Base-by-base conservation (phyloP, 2,329 filamentous ascomycete species). In the Phialocephala subalpina region DNA sequence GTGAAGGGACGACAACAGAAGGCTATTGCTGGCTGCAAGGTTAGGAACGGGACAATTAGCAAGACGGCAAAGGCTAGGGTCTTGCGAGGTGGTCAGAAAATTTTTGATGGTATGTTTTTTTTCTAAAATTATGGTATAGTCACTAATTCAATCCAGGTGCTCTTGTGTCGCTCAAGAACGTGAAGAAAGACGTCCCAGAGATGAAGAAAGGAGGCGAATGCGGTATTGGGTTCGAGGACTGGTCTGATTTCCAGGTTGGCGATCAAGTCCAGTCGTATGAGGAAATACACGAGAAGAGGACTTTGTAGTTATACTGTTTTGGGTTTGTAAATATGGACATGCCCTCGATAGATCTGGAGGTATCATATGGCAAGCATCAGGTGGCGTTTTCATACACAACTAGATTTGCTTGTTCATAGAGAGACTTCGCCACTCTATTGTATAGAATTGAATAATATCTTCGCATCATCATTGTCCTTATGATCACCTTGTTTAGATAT, bases 131-230 rank as follows among this genome's bases (percentile, higher is more conserved):
- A 57, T 33, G 57, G 27, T 11, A 16, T 29, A 36, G n/a, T 33
- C 18, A 58, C 29, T 45, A 57, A 9, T 42, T 70, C 74, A 63
- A 62, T 49, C 25, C 65, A 97, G 95, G 94, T 70, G 85, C 85
- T 60, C 87, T 98, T 52, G 85, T 88, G 20, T 92, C 92, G 1
- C 87, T 99, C 65, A 97, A 96, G 81, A 92, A 97, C 74, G 88
- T 92, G 78, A 97, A 98, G 84, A 97, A 97, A 78, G 93, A 97
- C 70, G 92, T 96, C 35, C 82, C 83, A 55, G 93, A 97, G 75
- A 96, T 97, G 89, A 89, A 89, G 74, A 98, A 97, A 80, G 94
- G 94, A 65, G 88, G 86, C n/a, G 96, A 99, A 79, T 99, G 96
- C 74, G 96, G 96, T 71, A 90, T 99, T 71, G 89, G 88, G 60